Conservation (phyloP, 2,329 filamentous ascomycete genomes). For the Ascochyta clinopodiicola region DNA sequence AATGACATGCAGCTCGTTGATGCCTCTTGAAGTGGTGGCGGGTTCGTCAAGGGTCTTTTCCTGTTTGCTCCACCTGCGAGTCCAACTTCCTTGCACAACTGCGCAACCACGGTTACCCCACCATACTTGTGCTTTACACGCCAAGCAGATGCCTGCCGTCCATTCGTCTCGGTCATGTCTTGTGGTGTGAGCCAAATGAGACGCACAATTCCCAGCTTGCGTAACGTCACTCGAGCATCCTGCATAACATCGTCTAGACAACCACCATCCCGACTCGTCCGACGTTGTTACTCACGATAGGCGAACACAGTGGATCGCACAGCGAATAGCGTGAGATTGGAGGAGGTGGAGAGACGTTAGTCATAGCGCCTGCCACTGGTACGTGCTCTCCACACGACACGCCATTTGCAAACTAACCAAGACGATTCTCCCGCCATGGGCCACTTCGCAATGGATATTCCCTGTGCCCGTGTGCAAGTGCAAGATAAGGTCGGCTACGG, state of each 20-base stretch:
- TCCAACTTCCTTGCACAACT: constrained; percentile 15
- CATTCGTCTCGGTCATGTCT: neutral
- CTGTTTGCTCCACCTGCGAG: constrained; percentile 26
- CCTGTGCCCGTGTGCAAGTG: neutral
- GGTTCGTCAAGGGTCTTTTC: constrained; percentile 22
- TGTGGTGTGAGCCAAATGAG: neutral
- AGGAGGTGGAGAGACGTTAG: constrained; percentile 17
- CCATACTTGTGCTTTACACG: constrained; percentile 6
- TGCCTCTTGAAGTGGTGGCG: constrained; percentile 14
- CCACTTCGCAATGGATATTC: neutral
- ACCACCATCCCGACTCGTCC: constrained; percentile 5
- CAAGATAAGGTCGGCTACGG: neutral
- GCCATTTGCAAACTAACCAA: constrained; percentile 13
- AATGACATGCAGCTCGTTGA: constrained; percentile 33
- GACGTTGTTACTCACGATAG: constrained; percentile 14
- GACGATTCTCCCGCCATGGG: constrained; percentile 14
- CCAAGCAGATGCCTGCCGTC: constrained; percentile 4
- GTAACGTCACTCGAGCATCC: neutral
- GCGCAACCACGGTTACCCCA: constrained; percentile 23
- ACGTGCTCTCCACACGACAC: constrained; percentile 8
- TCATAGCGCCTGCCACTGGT: constrained; percentile 13
- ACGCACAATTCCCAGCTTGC: constrained; percentile 10
- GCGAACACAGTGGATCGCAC: constrained; percentile 23
- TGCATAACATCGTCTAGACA: constrained; percentile 2
- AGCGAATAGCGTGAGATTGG: constrained; percentile 17